phyloP scores from a whole-genome alignment of 1,284 basidiomycete genomes.

The Stereum hirsutum region DNA sequence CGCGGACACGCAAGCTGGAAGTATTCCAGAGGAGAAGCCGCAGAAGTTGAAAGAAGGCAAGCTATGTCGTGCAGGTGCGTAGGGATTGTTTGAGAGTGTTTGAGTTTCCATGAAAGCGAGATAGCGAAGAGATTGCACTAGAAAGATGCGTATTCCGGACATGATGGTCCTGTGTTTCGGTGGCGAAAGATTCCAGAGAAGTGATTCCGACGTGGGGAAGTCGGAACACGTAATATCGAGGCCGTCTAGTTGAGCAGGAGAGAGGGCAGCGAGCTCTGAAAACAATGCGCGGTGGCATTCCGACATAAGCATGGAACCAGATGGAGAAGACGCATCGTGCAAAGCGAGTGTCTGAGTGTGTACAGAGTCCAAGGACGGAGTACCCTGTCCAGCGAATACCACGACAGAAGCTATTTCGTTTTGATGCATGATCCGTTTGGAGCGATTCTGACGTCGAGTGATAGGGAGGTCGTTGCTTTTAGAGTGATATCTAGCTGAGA shows the following conservation, averaged over 20 bases:
- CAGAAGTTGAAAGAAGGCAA: no score
- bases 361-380: slow-evolving; percentile 23
- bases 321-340: slow-evolving; percentile 26
- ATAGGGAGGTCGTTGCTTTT: no score
- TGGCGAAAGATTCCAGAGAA: slow-evolving; percentile 24
- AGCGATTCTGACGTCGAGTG: no score
- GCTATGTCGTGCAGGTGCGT: slow-evolving; percentile 25
- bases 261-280: slow-evolving; percentile 35
- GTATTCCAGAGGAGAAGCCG: slow-evolving; percentile 57
- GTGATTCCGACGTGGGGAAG: slow-evolving; percentile 27
- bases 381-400: slow-evolving; percentile 50
- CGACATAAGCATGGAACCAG: slow-evolving; percentile 33
- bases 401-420: no score
- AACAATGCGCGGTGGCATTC: slow-evolving; percentile 41
- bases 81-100: slow-evolving; percentile 2
- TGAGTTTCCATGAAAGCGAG: slow-evolving; percentile 30
- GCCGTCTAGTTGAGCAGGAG: slow-evolving; percentile 23
- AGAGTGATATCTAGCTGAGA: no score
- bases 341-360: slow-evolving; percentile 29
- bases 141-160: slow-evolving; percentile 37
- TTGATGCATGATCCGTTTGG: no score
- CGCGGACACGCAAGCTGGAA: slow-evolving; percentile 45
- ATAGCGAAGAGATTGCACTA: slow-evolving; percentile 45
- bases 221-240: slow-evolving; percentile 31
- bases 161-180: slow-evolving; percentile 35